Evolutionary conservation across 2,329 filamentous ascomycete genomes (phyloP).

Genomic region (Teratosphaeria gauchensis): DNA sequence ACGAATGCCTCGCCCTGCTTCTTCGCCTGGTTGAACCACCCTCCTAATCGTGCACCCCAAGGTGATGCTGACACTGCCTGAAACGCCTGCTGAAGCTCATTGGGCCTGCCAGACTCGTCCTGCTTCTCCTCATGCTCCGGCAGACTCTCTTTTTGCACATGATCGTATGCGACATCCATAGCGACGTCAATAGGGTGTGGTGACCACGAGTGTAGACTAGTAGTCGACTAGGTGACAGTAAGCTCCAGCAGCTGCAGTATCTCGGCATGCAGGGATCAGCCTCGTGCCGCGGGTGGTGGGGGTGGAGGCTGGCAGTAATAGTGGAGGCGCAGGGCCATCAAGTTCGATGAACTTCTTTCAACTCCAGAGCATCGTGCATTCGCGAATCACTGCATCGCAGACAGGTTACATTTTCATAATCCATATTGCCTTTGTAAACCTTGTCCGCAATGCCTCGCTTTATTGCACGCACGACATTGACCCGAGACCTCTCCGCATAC

Average conservation of each 20-base stretch:
- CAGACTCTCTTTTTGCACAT: slow-evolving; percentile 69
- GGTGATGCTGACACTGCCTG: slow-evolving; percentile 83
- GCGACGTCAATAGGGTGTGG: background rate
- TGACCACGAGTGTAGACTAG: background rate
- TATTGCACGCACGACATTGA: background rate
- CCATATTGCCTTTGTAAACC: background rate
- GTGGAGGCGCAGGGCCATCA: too few species aligned
- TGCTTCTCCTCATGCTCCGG: slow-evolving; percentile 27
- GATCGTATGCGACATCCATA: slow-evolving; percentile 97
- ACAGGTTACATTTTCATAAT: background rate
- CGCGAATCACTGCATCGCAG: background rate
- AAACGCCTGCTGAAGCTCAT: slow-evolving; percentile 90
- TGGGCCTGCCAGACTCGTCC: slow-evolving; percentile 14
- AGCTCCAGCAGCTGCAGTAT: background rate
- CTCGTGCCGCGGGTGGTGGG: background rate
- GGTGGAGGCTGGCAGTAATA: background rate
- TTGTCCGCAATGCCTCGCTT: background rate
- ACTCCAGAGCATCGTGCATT: too few species aligned
- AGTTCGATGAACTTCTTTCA: too few species aligned
- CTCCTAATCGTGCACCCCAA: slow-evolving; percentile 82
- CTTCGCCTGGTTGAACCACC: slow-evolving; percentile 81
- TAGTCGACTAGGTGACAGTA: background rate
- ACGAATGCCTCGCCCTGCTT: slow-evolving; percentile 85
- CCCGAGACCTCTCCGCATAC: background rate
- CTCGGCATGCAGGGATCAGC: background rate